Evolutionary conservation across 2,329 filamentous ascomycete species (phyloP).

Genomic region (Colletotrichum phormii): DNA sequence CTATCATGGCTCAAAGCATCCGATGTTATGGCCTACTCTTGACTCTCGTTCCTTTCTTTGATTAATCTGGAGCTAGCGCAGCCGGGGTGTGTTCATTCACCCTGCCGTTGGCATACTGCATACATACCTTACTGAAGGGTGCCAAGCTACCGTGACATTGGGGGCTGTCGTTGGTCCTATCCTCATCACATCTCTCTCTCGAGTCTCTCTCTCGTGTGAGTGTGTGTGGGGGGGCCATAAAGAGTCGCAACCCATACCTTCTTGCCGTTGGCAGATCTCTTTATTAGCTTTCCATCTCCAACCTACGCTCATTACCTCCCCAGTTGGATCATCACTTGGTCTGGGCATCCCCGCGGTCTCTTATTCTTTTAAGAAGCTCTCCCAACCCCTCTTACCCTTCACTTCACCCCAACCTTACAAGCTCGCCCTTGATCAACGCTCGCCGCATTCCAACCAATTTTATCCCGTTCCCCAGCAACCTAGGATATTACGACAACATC

Average conservation of each 20-base stretch:
- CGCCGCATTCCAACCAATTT: background rate
- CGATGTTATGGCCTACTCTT: constrained; percentile 14
- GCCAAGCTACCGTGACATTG: constrained; percentile 11
- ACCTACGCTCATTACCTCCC: constrained; percentile 15
- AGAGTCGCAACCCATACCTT: constrained; percentile 1
- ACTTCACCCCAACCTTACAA: background rate
- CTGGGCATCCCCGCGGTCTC: background rate
- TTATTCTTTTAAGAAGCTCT: constrained; percentile 30
- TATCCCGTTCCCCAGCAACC: background rate
- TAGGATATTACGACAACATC: constrained; percentile 12
- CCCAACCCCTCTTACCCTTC: constrained; percentile 6
- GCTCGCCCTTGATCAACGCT: constrained; percentile 9
- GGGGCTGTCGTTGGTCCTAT: constrained; percentile 11
- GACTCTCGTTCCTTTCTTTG: constrained; percentile 33
- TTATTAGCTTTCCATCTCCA: constrained; percentile 13
- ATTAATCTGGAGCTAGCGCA: constrained; percentile 15
- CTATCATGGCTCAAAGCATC: constrained; percentile 28
- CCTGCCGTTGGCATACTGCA: constrained; percentile 14
- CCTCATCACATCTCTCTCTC: constrained; percentile 14
- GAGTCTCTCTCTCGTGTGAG: background rate
- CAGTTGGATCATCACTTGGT: background rate
- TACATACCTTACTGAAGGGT: constrained; percentile 10
- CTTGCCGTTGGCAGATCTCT: constrained; percentile 16
- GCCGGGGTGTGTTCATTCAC: background rate
- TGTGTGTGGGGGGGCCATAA: constrained; percentile 18